Evolutionary conservation across 164 flowering plant species (phyloP).

Genomic region (Buxus sempervirens): DNA sequence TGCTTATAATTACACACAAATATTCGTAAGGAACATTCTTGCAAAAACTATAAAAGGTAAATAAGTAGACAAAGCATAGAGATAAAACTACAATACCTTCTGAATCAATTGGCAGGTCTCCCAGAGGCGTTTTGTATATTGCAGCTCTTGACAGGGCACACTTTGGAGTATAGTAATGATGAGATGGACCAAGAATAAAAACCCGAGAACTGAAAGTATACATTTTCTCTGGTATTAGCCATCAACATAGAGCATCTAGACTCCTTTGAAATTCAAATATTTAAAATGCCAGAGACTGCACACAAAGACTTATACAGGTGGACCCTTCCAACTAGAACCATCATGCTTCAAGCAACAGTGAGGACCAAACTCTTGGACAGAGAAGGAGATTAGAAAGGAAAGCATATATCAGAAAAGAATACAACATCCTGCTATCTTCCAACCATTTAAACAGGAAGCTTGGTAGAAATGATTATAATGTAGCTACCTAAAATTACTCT

Average conservation of each 20-base stretch:
- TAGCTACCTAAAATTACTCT: not conserved
- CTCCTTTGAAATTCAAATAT: not conserved
- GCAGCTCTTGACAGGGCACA: slow-evolving; percentile 93
- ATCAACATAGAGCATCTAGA: slow-evolving; percentile 1
- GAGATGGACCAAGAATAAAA: slow-evolving; percentile 97
- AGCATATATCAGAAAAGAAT: not conserved
- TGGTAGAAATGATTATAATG: not conserved
- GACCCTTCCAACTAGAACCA: not conserved
- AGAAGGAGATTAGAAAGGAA: not conserved
- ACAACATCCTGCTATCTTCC: no score
- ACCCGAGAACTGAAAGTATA: slow-evolving; percentile 68
- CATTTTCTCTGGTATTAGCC: slow-evolving; percentile 16
- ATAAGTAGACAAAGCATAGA: not conserved
- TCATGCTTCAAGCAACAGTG: not conserved
- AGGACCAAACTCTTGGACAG: not conserved
- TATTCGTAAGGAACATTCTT: not conserved
- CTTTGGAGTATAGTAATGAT: slow-evolving; percentile 91
- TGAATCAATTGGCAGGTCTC: slow-evolving; percentile 85
- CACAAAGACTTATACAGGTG: not conserved
- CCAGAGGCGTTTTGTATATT: slow-evolving; percentile 80
- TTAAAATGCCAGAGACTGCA: not conserved
- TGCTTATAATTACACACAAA: not conserved
- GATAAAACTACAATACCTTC: slow-evolving; percentile 58
- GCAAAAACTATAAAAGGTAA: not conserved
- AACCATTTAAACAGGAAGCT: not conserved